These are phyloP conservation scores for Pichia manshurica DNA, from an alignment of 805 yeast genomes.

Conservation along the genomic window DNA sequence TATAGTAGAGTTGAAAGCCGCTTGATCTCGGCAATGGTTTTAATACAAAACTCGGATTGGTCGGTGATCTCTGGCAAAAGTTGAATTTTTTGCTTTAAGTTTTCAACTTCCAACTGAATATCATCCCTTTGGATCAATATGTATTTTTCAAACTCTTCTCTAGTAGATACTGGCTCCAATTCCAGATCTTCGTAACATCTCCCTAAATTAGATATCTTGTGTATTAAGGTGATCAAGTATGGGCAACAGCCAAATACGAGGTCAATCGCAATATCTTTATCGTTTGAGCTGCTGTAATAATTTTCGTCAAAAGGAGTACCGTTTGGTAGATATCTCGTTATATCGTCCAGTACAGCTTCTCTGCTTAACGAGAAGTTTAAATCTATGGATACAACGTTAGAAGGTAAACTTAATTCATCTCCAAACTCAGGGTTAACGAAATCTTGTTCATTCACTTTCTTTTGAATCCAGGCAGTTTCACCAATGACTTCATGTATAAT, in stretches of 20 bases:
- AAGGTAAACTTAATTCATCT: not conserved
- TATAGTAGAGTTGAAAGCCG: conserved; percentile 32
- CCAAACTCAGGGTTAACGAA: not conserved
- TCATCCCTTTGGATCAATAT: conserved; percentile 27
- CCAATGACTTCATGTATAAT: conserved; percentile 41
- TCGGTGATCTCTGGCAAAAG: conserved; percentile 14
- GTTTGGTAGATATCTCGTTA: not conserved
- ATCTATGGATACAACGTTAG: not conserved
- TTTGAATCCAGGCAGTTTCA: conserved; percentile 35
- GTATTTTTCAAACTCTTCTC: conserved; percentile 16
- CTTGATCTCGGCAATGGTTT: conserved; percentile 35
- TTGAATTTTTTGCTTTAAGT: conserved; percentile 24
- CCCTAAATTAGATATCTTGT: conserved; percentile 34
- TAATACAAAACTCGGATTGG: conserved; percentile 21
- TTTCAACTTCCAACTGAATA: conserved; percentile 24
- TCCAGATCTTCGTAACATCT: conserved; percentile 33
- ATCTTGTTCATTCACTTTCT: conserved; percentile 12
- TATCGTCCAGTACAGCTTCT: not conserved
- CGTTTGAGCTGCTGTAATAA: too few species aligned
- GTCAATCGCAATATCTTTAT: conserved; percentile 32
- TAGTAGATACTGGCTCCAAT: conserved; percentile 18
- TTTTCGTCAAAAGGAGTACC: too few species aligned
- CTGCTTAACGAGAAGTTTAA: not conserved
- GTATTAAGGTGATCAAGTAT: conserved; percentile 32
- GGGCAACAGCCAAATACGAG: conserved; percentile 38